Conservation (phyloP, 1,139 yeast genomes). For the Diutina catenulata region DNA sequence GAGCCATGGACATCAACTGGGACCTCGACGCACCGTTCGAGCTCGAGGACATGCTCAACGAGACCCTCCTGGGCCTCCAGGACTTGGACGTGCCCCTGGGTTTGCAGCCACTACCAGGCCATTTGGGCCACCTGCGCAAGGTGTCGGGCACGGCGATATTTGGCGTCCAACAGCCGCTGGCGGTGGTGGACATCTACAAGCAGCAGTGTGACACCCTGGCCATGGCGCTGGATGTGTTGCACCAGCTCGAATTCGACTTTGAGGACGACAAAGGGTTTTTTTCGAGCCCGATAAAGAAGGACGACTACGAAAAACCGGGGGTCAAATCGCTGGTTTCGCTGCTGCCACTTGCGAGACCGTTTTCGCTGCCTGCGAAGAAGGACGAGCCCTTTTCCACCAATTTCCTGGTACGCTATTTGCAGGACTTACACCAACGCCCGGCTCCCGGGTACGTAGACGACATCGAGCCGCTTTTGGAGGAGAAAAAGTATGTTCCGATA, state of each 20-base stretch:
- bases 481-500: slow-evolving; percentile 18
- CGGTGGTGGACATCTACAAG: slow-evolving; percentile 21
- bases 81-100: slow-evolving; percentile 45
- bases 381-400: neutral
- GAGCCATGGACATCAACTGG: slow-evolving; percentile 15
- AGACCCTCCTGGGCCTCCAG: slow-evolving; percentile 32
- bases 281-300: neutral
- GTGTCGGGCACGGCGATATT: slow-evolving; percentile 55
- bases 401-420: neutral
- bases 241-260: slow-evolving; percentile 13
- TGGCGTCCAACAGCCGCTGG: slow-evolving; percentile 23
- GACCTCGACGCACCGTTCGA: slow-evolving; percentile 4
- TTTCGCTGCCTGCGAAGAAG: neutral
- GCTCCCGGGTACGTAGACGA: neutral
- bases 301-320: neutral
- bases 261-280: slow-evolving; percentile 6
- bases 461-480: neutral
- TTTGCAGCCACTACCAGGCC: slow-evolving; percentile 8
- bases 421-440: neutral
- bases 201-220: slow-evolving; percentile 32
- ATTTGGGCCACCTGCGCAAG: slow-evolving; percentile 22
- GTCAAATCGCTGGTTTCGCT: neutral
- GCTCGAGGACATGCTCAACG: slow-evolving; percentile 15
- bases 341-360: slow-evolving; percentile 20
- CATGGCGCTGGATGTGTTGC: slow-evolving; percentile 13